Evolutionary conservation across 2,329 filamentous ascomycete species (phyloP).

Genomic region (Pyrenochaeta sp.): DNA sequence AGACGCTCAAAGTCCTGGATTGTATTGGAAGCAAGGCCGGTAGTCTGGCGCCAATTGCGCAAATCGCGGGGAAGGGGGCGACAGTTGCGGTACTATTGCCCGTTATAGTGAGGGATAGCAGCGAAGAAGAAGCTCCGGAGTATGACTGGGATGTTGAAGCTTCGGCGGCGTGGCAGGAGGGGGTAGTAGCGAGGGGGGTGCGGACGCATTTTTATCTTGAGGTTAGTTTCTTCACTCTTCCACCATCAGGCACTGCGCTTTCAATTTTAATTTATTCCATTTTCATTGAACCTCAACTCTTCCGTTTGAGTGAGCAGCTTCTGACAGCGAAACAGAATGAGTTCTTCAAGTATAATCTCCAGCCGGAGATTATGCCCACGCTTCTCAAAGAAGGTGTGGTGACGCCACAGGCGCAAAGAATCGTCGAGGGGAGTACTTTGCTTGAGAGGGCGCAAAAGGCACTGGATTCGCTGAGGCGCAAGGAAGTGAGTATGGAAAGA

Average conservation of each 20-base stretch:
- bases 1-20: conserved; percentile 38
- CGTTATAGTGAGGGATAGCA: conserved; percentile 63
- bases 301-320: too few species aligned
- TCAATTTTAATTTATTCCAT: too few species aligned
- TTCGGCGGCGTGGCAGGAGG: conserved; percentile 59
- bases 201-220: conserved; percentile 63
- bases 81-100: conserved; percentile 68
- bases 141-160: conserved; percentile 63
- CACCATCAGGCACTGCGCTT: too few species aligned
- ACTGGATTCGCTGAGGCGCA: conserved; percentile 53
- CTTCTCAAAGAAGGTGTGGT: conserved; percentile 52
- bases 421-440: conserved; percentile 53
- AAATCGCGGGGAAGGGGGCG: conserved; percentile 58
- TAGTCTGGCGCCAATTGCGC: conserved; percentile 50
- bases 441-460: conserved; percentile 54
- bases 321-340: conserved; percentile 64
- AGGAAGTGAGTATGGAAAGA: conserved; percentile 55
- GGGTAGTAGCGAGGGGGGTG: conserved; percentile 62
- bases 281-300: too few species aligned
- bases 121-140: conserved; percentile 55
- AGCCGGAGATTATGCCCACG: conserved; percentile 62
- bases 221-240: conserved; percentile 49
- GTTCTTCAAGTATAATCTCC: conserved; percentile 62
- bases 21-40: conserved; percentile 43
- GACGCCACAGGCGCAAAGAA: conserved; percentile 50